Percentiles rank a stretch among this genome's conserved stretches.
Conservation (phyloP, 129 eudicot species). For the Ambrosia artemisiifolia region DNA sequence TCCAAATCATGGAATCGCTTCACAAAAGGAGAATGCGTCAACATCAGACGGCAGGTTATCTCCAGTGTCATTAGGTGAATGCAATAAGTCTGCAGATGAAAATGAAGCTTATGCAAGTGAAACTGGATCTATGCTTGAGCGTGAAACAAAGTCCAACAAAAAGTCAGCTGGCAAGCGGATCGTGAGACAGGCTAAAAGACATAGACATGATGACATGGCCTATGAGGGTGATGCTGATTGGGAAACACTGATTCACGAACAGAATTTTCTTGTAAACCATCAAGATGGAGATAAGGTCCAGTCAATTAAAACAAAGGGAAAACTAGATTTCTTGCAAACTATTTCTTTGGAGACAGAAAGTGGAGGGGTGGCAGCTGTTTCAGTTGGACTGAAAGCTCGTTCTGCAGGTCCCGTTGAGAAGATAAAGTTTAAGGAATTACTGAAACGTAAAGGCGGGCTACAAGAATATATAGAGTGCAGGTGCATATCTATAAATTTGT, state of each 20-base stretch:
- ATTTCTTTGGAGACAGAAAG: conserved; percentile 45
- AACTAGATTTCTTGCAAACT: conserved; percentile 31
- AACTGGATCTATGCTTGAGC: conserved; percentile 33
- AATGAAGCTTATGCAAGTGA: conserved; percentile 42
- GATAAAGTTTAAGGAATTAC: conserved; percentile 80
- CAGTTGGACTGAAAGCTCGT: conserved; percentile 85
- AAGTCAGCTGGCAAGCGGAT: conserved; percentile 50
- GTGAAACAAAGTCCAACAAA: conserved; percentile 34
- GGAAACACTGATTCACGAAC: conserved; percentile 61
- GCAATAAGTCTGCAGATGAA: conserved; percentile 42
- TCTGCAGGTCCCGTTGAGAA: conserved; percentile 78
- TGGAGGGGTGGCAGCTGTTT: conserved; percentile 75
- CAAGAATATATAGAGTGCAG: conserved; percentile 93
- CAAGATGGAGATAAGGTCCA: conserved; percentile 42
- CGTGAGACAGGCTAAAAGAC: conserved; percentile 57
- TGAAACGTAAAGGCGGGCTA: conserved; percentile 91
- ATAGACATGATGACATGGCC: conserved; percentile 88
- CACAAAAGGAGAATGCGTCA: conserved; percentile 50
- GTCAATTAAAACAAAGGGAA: conserved; percentile 39
- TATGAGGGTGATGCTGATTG: conserved; percentile 98
- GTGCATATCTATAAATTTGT: conserved; percentile 36
- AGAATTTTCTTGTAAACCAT: conserved; percentile 42
- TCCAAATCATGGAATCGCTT: conserved; percentile 36
- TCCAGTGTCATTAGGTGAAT: conserved; percentile 40
- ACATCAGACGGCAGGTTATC: conserved; percentile 38